Base-by-base conservation (phyloP, 2,329 filamentous ascomycete genomes). In the Didymella segeticola region DNA sequence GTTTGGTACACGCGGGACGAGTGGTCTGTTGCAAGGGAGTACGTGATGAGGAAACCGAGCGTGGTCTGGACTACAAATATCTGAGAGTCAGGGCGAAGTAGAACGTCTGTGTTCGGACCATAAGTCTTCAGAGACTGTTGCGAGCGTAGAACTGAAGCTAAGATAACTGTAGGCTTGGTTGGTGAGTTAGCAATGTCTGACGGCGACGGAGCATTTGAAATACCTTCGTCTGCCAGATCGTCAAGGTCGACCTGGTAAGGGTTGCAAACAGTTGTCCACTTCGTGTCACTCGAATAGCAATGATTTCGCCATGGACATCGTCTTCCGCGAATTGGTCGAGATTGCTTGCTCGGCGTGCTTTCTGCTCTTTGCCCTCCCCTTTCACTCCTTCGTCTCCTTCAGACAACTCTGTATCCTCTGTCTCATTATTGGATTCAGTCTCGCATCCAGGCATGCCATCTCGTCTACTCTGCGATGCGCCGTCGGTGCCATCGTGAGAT, bases 181-280 rank as follows among this genome's bases (percentile, higher is more conserved):
- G n/a, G 61, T 25, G 57, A 23, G 61, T 68, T 57, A 71, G 69
- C 48, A 62, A 56, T 48, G 37, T 41, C 51, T 36, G 38, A 54
- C n/a, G 36, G 42, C 48, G 55, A 43, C 31, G 43, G 39, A 37
- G 34, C 27, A 67, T n/a, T 12, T 26, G 49, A 59, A 80, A 56
- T 82, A 92, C 91, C 83, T 93, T 93, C 49, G 91, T 93, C 78
- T 99, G 95, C 95, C 95, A 99, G 62, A 99, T 83, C n/a, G 90
- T 91, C 73, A 99, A 86, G 11, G 90, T 89, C 2, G 90, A 90
- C 5, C 84, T 79, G 1, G 93, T 97, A 69, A 97, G 91, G 39
- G 91, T 91, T 45, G 90, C 90, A 76, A 99, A 97, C 57, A 89
- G 78, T 67, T 93, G 89, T 33, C 93, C 93, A 50, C 84, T 88